Evolutionary conservation across 257 asterid species (phyloP), one percentile per base, ranked within the genome.

Genomic region (Solanum chiquidenum): DNA sequence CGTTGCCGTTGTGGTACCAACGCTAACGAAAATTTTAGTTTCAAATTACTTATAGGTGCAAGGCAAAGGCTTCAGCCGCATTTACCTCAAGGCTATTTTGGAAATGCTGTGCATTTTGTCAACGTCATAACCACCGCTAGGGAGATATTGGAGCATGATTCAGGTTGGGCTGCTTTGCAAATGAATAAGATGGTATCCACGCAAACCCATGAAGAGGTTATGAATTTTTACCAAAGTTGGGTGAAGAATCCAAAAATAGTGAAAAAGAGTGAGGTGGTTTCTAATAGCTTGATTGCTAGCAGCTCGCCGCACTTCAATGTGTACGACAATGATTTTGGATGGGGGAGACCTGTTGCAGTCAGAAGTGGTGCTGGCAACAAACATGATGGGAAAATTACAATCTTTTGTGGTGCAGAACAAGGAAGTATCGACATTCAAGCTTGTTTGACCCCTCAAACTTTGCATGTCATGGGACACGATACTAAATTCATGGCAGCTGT

Each of bases 241-340:
- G 84, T 64, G 80, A 27, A 21, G 33, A 86, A 77, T 11, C 94
- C 94, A 0, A 44, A 1, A 14, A 3, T 90, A 0, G 1, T 62
- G 42, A 83, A 21, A 21, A 29, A 27, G 71, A 87, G 87, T 29
- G 52, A 5, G 5, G 23, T 80, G 72, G 1, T 40, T 38, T 2
- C 5, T 6, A 6, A 21, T 14, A 86, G 35, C 5, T 85, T 90
- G 9, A 12, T 84, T 10, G 38, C 92, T 16, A 72, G 90, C 23
- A 90, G 95, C 38, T 94, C 95, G 9, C 94, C 93, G 0, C 85
- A 94, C 66, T 90, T 90, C 88, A 42, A 92, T 71, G 93, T 95
- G 86, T 92, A 93, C n/a, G 94, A 91, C 3, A 88, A 62, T 23
- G 97, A 94, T 33, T 94, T 95, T 33, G 94, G 97, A 14, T 91